A percentile compares a stretch with the other conserved stretches of the same genome.
These are phyloP conservation scores for Blastocystis sp. DNA, from an alignment of 352 stramenopile species.

Conservation along the genomic window DNA sequence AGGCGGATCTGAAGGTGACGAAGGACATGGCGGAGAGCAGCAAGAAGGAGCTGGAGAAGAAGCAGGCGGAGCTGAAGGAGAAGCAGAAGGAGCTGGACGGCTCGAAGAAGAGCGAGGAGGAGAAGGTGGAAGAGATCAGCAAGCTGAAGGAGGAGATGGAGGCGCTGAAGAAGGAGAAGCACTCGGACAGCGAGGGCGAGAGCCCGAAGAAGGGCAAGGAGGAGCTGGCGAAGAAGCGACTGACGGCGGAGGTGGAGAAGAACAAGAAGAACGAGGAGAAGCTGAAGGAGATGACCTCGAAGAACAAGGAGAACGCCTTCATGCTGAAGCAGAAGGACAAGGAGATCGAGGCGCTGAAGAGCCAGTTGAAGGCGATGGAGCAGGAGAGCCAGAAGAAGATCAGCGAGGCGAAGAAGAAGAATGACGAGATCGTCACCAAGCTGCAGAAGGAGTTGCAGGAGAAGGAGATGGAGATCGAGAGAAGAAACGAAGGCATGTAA, in stretches of 20 bases:
- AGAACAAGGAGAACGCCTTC: constrained; percentile 27
- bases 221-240: constrained; percentile 6
- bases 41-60: constrained; percentile 16
- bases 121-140: neutral
- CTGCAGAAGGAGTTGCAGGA: constrained; percentile 33
- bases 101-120: neutral
- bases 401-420: constrained; percentile 4
- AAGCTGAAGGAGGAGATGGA: neutral
- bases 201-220: constrained; percentile 4
- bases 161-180: constrained; percentile 22
- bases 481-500: neutral
- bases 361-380: constrained; percentile 2
- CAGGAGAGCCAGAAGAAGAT: neutral
- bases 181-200: neutral
- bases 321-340: constrained; percentile 43
- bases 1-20: neutral
- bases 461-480: neutral
- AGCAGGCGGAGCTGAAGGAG: constrained; percentile 45
- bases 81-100: neutral
- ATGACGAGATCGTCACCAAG: neutral
- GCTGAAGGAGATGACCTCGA: neutral
- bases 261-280: constrained; percentile 37
- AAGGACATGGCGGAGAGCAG: neutral
- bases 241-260: constrained; percentile 4
- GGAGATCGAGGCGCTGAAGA: constrained; percentile 20